Conservation (phyloP, 805 yeast genomes). For the Monosporozyma aquatica region DNA sequence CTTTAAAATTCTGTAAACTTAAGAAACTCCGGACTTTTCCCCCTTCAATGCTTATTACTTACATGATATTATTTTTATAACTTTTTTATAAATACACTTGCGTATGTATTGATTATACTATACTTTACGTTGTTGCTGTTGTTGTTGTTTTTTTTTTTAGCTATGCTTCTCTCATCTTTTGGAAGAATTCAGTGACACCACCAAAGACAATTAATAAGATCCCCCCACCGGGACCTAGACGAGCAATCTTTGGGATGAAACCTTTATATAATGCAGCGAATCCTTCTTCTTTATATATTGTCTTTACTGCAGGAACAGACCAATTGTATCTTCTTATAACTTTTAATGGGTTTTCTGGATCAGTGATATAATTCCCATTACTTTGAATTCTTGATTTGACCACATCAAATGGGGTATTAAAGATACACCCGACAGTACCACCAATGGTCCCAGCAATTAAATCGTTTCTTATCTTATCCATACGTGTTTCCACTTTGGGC, state of each 20-base stretch:
- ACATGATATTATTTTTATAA: too few relatives aligned
- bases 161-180: constrained; percentile 28
- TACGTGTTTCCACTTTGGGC: constrained; percentile 64
- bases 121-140: too few relatives aligned
- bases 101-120: too few relatives aligned
- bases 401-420: constrained; percentile 95
- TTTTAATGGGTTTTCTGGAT: constrained; percentile 44
- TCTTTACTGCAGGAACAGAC: constrained; percentile 72
- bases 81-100: too few relatives aligned
- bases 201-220: constrained; percentile 94
- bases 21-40: too few relatives aligned
- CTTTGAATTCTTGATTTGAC: constrained; percentile 94
- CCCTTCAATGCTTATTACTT: too few relatives aligned
- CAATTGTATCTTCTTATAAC: constrained; percentile 83
- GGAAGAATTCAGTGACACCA: constrained; percentile 87
- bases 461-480: constrained; percentile 78
- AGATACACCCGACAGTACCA: constrained; percentile 91
- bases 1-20: too few relatives aligned
- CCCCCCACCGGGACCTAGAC: constrained; percentile 99
- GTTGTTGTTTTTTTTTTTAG: too few relatives aligned
- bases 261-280: constrained; percentile 88
- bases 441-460: constrained; percentile 90
- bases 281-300: constrained; percentile 82
- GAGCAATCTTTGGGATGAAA: constrained; percentile 89
- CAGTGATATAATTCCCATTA: constrained; percentile 28